Base-by-base conservation (phyloP, 805 yeast species). In the Candida corydali region DNA sequence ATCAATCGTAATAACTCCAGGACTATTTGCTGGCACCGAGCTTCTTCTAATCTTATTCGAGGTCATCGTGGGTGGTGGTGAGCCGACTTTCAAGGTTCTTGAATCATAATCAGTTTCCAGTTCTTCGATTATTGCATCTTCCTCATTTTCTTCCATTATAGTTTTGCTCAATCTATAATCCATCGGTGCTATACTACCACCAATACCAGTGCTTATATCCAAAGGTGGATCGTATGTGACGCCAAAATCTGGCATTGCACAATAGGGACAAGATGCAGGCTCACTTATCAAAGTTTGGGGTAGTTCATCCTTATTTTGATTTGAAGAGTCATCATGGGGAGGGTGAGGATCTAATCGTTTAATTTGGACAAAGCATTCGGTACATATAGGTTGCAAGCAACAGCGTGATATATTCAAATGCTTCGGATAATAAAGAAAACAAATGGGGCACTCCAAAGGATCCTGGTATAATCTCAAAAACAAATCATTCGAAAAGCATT, bases 351-450 rank as follows among this genome's bases (percentile, higher is more conserved):
- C 95, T 23, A 80, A 64, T 36, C 98, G 73, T 57, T 86, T 87
- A 55, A 91, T 88, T 59, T 91, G 97, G 8, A 91, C 97, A 73
- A 91, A 93, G 55, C 98, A 91, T 61, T 91, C 98, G 2, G 96
- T 75, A 61, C 98, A 93, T 15, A 91, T 88, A 1, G 95, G 89
- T 57, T 91, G 98, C 34, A 76, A 75, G 57, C 98, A 91, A 59
- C 98, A 91, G 30, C 95, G 70, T 7, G 95, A 82, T 36, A 73
- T 58, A 61, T 93, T 93, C 43, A 89, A 59, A 49, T 78, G 75
- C 18, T 75, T 70, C 1, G 98, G 97, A 59, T 82, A 88, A 54
- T 74, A 86, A 8, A 93, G 69, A 55, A 91, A 91, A 55, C 98
- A 91, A 45, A 91, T 91, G 8, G 98, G 98, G 56, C 98, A 91